Conservation (phyloP, 345 rosid species). For the Triadica sebifera region DNA sequence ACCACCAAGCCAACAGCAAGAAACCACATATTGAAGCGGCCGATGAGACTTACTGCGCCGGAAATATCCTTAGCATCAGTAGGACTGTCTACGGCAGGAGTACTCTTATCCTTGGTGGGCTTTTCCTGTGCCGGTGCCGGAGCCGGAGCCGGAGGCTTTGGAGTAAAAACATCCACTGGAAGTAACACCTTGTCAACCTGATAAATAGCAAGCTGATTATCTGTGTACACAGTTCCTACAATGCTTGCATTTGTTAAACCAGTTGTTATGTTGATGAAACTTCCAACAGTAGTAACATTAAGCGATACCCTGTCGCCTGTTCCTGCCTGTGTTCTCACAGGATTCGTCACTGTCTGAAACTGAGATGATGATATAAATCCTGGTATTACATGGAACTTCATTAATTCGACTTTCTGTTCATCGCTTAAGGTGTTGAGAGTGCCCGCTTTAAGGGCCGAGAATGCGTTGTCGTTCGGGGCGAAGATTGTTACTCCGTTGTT, state of each 20-base stretch:
- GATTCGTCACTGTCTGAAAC: conserved; percentile 47
- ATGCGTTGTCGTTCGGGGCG: conserved; percentile 25
- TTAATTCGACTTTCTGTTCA: conserved; percentile 33
- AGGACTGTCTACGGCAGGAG: neutral
- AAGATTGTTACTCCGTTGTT: conserved; percentile 31
- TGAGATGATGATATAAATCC: conserved; percentile 25
- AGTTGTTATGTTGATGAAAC: conserved; percentile 16
- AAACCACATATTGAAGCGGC: neutral
- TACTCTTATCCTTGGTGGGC: neutral
- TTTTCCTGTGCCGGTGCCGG: conserved; percentile 18
- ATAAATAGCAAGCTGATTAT: conserved; percentile 32
- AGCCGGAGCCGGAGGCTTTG: conserved; percentile 23
- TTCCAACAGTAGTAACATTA: conserved; percentile 30
- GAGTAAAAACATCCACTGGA: conserved; percentile 28
- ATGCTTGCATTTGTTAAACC: conserved; percentile 28
- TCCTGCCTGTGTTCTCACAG: conserved; percentile 41
- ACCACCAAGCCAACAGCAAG: conserved; percentile 2
- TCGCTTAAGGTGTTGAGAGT: conserved; percentile 23
- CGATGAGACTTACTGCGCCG: neutral
- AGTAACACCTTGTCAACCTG: conserved; percentile 41
- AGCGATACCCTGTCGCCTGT: conserved; percentile 27
- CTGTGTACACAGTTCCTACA: conserved; percentile 29
- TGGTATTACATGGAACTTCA: conserved; percentile 41
- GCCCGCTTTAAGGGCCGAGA: conserved; percentile 25
- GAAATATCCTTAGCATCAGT: conserved; percentile 13